Evolutionary conservation across 2,329 filamentous ascomycete species (phyloP), one percentile per base, ranked within the genome.

Genomic region (Colletotrichum australisinense): DNA sequence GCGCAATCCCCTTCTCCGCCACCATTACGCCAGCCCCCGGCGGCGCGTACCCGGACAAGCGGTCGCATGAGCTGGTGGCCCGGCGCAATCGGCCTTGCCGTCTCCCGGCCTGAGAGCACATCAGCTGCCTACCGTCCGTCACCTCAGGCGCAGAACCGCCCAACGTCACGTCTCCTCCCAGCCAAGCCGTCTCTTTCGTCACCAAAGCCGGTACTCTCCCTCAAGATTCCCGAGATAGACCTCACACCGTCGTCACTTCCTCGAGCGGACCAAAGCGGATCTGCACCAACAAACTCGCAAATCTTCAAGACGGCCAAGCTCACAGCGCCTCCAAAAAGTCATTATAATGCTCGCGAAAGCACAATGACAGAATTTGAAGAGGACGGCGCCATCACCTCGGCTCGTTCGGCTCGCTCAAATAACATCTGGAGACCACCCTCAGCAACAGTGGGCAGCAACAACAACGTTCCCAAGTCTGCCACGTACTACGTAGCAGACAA

Each of bases 281-380:
- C 75, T 71, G 42, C 75, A 67, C 59, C 63, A 68, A 75, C 73
- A 28, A 65, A 67, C 63, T 75, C 74, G 14, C 74, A 74, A 42
- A 72, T 75, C 2, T 57, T 64, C 19, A 71, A 65, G 55, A 64
- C 70, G 26, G 73, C 68, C 28, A 74, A 70, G 63, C 66, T 75
- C 11, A 75, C 75, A 7, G 73, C 73, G 1, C 67, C 75, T 12
- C 75, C 75, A 6, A 67, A 57, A 12, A 75, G 63, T 24, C 72
- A 74, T 35, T 53, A 60, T 52, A 71, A 75, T 22, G 78, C 80
- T 11, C 82, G 81, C 26, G 84, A 86, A 69, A 86, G 88, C 79
- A 82, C 85, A 69, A 80, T 88, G 74, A 86, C 88, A 9, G 84
- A 90, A 79, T 87, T 89, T 71, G 87, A 89, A 73, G 85, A 90